Evolutionary conservation across 2,329 filamentous ascomycete genomes (phyloP).

Genomic region (Fusarium heterosporum): DNA sequence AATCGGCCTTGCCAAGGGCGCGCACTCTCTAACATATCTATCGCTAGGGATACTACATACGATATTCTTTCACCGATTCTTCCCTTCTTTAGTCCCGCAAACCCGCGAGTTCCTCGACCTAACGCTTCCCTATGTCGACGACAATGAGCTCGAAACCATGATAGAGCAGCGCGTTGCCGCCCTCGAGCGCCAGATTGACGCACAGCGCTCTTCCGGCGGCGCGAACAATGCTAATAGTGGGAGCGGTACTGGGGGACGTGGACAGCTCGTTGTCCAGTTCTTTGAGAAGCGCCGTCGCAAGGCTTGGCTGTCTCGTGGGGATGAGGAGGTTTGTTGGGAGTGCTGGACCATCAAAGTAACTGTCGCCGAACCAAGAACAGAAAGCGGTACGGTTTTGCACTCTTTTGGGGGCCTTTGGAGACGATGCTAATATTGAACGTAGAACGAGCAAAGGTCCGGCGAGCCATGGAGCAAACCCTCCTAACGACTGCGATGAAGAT

Average conservation of each 20-base stretch:
- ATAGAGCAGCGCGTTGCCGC: slow-evolving; percentile 88
- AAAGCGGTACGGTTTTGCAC: slow-evolving; percentile 74
- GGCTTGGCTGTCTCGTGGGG: slow-evolving; percentile 80
- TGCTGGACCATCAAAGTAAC: slow-evolving; percentile 94
- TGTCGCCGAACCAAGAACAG: slow-evolving; percentile 88
- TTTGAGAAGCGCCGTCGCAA: slow-evolving; percentile 92
- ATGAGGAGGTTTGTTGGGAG: slow-evolving; percentile 98
- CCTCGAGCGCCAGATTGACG: slow-evolving; percentile 81
- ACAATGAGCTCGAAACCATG: slow-evolving; percentile 90
- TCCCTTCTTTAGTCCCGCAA: slow-evolving; percentile 83
- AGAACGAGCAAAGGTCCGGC: slow-evolving; percentile 90
- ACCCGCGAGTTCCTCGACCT: slow-evolving; percentile 92
- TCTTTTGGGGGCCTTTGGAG: neutral
- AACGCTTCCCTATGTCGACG: slow-evolving; percentile 88
- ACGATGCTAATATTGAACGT: slow-evolving; percentile 9
- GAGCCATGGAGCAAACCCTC: slow-evolving; percentile 90
- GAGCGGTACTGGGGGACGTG: slow-evolving; percentile 68
- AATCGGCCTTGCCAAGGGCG: neutral
- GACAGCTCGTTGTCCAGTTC: slow-evolving; percentile 88
- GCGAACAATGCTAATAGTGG: slow-evolving; percentile 21
- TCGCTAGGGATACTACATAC: slow-evolving; percentile 86
- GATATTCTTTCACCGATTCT: slow-evolving; percentile 99
- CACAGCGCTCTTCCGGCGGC: slow-evolving; percentile 60
- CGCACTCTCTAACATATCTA: slow-evolving; percentile 1
- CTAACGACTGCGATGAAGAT: slow-evolving; percentile 91